Evolutionary conservation across 331 rosid genomes (phyloP), one percentile per base, ranked within the genome.

Genomic region (Spiraea crenata): DNA sequence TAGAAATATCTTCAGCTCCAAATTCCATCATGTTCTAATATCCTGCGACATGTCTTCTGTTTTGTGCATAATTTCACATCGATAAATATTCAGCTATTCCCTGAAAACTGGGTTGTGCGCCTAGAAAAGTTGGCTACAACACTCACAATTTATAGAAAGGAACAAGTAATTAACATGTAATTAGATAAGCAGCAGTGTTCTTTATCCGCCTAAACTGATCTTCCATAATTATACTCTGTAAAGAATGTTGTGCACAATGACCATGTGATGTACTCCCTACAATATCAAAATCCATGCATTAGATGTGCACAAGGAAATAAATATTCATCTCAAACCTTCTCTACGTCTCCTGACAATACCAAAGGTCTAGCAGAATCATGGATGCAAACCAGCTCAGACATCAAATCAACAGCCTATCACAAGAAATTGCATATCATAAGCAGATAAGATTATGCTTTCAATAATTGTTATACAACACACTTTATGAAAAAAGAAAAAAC

Each of bases 351-450:
- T 35, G 74, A 69, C 58, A 77, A 72, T 68, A 89, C 81, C 67
- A 91, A 81, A 74, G 99, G 99, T 69, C 97, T 89, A 61, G 99
- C 97, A 74, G 99, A 93, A 85, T 91, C 99, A 77, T 93, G 99
- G 77, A 93, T 65, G 78, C 97, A 91, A 67, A 93, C 95, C 79
- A 93, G 92, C 77, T 91, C 90, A 7, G 96, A 89, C 81, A 62
- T 79, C n/a, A 79, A 76, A 84, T 89, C 92, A 75, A 87, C 82
- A 45, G 89, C 96, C 99, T 93, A 92, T 37, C 74, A 72, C 77
- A 34, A 38, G 65, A 70, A 63, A 72, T 40, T 72, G 74, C 57
- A 79, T 56, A 39, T 34, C 46, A 74, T 55, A 57, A 20, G 54
- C 19, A 51, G 48, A 55, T 42, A 40, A 47, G 44, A 25, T 31